Conservation (phyloP, 1,284 basidiomycete species). For the Retiboletus flavoniger region DNA sequence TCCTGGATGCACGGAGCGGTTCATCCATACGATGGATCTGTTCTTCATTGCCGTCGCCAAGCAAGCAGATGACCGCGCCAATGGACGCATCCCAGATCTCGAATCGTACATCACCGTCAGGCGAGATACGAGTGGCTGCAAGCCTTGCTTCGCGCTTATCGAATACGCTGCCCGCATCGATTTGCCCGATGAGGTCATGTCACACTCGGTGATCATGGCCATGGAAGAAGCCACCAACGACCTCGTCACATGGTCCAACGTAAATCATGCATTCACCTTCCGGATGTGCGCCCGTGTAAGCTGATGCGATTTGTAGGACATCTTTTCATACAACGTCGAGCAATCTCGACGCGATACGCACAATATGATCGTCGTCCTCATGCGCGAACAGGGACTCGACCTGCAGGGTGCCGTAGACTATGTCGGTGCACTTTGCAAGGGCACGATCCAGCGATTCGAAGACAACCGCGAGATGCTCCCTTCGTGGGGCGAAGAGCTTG, state of each 20-base stretch:
- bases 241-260: conserved; percentile 61
- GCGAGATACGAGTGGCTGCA: conserved; percentile 57
- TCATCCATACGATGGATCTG: conserved; percentile 53
- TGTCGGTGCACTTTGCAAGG: conserved; percentile 50
- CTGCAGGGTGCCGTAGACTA: conserved; percentile 54
- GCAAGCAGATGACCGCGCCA: conserved; percentile 52
- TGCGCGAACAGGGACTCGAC: conserved; percentile 47
- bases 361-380: conserved; percentile 60
- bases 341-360: conserved; percentile 56
- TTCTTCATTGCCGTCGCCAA: conserved; percentile 57
- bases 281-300: not conserved
- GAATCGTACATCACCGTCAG: conserved; percentile 59
- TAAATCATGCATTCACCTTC: conserved; percentile 28
- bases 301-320: conserved; percentile 42
- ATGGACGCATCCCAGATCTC: conserved; percentile 47
- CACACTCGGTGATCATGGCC: conserved; percentile 50
- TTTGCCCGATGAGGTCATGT: conserved; percentile 53
- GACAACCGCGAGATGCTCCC: conserved; percentile 45
- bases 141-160: conserved; percentile 59
- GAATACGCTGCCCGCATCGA: conserved; percentile 58
- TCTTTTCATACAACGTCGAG: conserved; percentile 63
- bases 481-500: conserved; percentile 52
- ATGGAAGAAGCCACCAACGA: conserved; percentile 57
- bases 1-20: conserved; percentile 51
- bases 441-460: conserved; percentile 48